Percentiles rank a stretch among this genome's conserved stretches.
These are phyloP conservation scores for Thielaviopsis ethacetica DNA, from an alignment of 2,329 filamentous ascomycete species.

Conservation along the genomic window DNA sequence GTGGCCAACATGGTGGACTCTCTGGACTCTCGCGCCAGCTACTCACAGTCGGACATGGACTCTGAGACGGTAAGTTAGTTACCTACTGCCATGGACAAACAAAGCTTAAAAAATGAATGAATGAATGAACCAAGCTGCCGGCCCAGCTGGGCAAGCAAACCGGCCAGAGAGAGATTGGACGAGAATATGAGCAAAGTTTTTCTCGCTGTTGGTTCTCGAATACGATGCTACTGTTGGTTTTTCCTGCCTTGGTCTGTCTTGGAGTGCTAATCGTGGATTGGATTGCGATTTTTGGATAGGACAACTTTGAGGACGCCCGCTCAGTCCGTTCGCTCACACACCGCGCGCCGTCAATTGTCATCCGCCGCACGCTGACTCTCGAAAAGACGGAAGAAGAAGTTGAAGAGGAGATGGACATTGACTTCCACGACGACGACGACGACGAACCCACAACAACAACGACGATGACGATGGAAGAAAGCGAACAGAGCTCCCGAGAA, in stretches of 20 bases:
- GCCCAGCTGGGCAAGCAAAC: background rate
- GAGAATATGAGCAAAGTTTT: background rate
- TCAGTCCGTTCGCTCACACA: slow-evolving; percentile 47
- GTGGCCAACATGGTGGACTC: slow-evolving; percentile 5
- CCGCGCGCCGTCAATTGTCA: background rate
- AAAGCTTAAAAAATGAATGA: background rate
- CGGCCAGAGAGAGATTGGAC: background rate
- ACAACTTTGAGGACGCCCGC: slow-evolving; percentile 71
- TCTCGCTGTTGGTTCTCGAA: background rate
- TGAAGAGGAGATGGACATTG: slow-evolving; percentile 14
- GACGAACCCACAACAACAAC: background rate
- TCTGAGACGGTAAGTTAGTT: slow-evolving; percentile 5
- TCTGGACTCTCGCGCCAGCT: slow-evolving; percentile 4
- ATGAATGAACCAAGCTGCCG: background rate
- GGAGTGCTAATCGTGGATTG: slow-evolving; percentile 2
- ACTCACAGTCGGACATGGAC: slow-evolving; percentile 9
- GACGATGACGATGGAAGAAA: background rate
- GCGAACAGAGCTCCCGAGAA: background rate
- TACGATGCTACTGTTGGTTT: background rate
- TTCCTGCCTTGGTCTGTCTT: background rate
- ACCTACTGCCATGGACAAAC: background rate
- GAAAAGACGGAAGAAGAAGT: slow-evolving; percentile 15
- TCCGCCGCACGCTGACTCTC: slow-evolving; percentile 1
- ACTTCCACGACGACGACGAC: too few species aligned
- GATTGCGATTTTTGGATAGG: slow-evolving; percentile 26